Conservation (phyloP, 1,139 yeast genomes). For the Taiozyma sp. region DNA sequence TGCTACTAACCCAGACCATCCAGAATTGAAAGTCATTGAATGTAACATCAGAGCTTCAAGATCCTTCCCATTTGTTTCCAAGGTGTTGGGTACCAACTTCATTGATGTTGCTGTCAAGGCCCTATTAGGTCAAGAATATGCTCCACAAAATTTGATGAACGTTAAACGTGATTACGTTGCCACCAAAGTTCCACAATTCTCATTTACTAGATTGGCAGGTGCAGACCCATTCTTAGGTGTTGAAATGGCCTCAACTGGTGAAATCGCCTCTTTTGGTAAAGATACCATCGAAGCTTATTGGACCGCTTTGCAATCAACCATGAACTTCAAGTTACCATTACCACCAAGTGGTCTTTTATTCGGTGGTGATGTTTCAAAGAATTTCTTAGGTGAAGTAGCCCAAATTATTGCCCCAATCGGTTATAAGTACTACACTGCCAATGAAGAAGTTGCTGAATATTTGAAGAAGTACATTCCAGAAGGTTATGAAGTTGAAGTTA, state of each 20-base stretch:
- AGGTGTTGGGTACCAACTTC: conserved; percentile 90
- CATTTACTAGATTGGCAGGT: conserved; percentile 96
- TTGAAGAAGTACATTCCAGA: conserved; percentile 43
- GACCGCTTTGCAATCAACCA: conserved; percentile 94
- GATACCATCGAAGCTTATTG: conserved; percentile 90
- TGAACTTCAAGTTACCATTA: conserved; percentile 91
- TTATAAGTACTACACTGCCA: conserved; percentile 77
- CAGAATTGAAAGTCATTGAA: conserved; percentile 86
- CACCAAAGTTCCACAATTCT: conserved; percentile 95
- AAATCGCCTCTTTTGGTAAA: conserved; percentile 92
- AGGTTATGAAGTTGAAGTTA: conserved; percentile 46
- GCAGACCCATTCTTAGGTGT: conserved; percentile 99
- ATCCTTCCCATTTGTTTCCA: conserved; percentile 97
- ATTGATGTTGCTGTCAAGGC: conserved; percentile 94
- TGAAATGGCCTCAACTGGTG: conserved; percentile 99
- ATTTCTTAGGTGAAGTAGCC: conserved; percentile 71
- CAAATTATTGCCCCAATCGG: conserved; percentile 66
- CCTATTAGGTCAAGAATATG: conserved; percentile 63
- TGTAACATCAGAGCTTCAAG: conserved; percentile 98
- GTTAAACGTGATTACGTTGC: conserved; percentile 71
- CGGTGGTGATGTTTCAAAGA: conserved; percentile 85
- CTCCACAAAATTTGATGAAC: conserved; percentile 65
- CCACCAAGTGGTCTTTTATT: conserved; percentile 88
- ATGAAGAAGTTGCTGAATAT: conserved; percentile 66
- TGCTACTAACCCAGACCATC: conserved; percentile 34